A percentile compares a stretch with the other conserved stretches of the same genome.
phyloP scores from a whole-genome alignment of 1,284 basidiomycete genomes.

The Tilletia caries region DNA sequence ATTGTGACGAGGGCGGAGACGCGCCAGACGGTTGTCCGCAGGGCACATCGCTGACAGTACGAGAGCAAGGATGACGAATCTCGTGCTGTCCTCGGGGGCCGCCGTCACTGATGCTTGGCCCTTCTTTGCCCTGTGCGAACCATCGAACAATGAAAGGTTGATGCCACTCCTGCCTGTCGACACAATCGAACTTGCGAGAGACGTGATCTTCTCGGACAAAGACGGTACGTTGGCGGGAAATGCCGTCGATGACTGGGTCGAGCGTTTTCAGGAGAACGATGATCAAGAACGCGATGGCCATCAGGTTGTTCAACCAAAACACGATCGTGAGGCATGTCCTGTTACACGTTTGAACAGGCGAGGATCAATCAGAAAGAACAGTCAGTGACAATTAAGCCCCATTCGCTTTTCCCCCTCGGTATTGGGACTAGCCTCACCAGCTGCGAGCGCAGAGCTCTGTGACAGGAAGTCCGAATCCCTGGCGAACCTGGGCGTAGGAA shows the following conservation, averaged over 20 bases:
- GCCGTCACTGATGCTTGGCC: no score
- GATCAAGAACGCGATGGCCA: neutral
- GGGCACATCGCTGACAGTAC: no score
- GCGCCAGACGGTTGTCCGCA: no score
- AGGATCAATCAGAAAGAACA: neutral
- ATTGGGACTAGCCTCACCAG: neutral
- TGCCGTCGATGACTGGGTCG: constrained; percentile 5
- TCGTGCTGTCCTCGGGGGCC: no score
- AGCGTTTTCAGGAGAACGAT: neutral
- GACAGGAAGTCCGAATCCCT: neutral
- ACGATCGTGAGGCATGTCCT: neutral
- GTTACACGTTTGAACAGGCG: neutral
- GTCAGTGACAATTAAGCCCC: neutral
- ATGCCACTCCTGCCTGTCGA: neutral
- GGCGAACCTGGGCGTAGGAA: neutral
- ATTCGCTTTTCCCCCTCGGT: no score
- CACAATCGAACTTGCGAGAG: neutral
- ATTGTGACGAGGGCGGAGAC: no score
- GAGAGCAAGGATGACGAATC: no score
- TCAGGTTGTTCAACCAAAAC: neutral
- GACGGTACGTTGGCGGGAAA: neutral
- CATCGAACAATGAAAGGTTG: neutral
- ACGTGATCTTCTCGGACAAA: neutral
- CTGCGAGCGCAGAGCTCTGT: neutral
- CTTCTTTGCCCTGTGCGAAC: neutral